Evolutionary conservation across 1,284 basidiomycete genomes (phyloP).

Genomic region (Jaminaea rosea): DNA sequence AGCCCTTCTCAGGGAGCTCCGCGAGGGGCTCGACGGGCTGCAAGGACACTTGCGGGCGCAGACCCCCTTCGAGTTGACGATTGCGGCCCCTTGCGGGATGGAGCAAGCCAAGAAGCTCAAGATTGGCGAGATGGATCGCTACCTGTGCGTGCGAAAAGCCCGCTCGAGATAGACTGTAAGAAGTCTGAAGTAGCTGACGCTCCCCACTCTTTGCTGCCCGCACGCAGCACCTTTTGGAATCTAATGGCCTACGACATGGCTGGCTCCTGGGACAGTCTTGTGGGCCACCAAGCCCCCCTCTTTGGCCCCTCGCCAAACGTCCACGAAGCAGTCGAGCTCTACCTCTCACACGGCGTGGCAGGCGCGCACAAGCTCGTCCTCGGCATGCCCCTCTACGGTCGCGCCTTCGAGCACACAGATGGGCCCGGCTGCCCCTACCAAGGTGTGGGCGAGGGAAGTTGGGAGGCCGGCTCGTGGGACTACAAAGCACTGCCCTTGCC

Average conservation of each 20-base stretch:
- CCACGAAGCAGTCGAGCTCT: constrained; percentile 63
- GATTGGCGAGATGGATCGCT: constrained; percentile 63
- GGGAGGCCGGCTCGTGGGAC: constrained; percentile 54
- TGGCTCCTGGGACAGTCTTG: constrained; percentile 57
- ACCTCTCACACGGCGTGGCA: constrained; percentile 60
- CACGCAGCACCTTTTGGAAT: constrained; percentile 80
- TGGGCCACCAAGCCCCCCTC: constrained; percentile 69
- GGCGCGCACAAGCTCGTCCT: constrained; percentile 67
- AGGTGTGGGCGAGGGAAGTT: constrained; percentile 67
- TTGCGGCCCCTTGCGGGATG: constrained; percentile 69
- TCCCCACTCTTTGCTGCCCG: no score
- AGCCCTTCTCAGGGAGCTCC: constrained; percentile 61
- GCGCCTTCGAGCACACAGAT: constrained; percentile 67
- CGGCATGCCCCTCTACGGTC: constrained; percentile 57
- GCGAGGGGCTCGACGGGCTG: constrained; percentile 62
- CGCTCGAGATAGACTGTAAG: no score
- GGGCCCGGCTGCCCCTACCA: constrained; percentile 67
- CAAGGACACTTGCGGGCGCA: constrained; percentile 41
- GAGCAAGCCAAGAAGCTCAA: constrained; percentile 61
- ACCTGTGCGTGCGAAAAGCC: not conserved
- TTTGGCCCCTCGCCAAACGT: constrained; percentile 56
- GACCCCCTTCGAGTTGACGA: constrained; percentile 62
- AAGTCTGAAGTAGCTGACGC: no score
- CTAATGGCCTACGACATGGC: constrained; percentile 62
- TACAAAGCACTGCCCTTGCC: constrained; percentile 69